Conservation (phyloP, 202 grass and related monocot genomes). For the Sporobolus alterniflorus region DNA sequence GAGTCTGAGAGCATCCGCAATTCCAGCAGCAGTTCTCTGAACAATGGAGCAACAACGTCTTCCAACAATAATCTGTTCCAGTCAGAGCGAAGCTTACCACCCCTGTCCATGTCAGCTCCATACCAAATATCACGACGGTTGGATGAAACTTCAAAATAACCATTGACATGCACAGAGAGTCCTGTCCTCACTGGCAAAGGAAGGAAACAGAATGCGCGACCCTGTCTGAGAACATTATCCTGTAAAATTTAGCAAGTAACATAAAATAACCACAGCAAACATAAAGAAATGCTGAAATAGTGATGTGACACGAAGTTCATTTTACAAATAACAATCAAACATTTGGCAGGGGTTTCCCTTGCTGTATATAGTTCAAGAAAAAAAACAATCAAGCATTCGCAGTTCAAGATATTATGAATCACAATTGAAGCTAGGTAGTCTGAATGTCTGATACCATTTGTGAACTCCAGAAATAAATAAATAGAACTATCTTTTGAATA, state of each 20-base stretch:
- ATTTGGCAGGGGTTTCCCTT: too few relatives aligned
- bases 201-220: constrained; percentile 96
- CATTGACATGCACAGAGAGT: constrained; percentile 94
- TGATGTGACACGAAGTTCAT: not conserved
- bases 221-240: constrained; percentile 76
- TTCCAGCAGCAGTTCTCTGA: constrained; percentile 77
- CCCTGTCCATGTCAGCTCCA: constrained; percentile 97
- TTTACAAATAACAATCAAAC: constrained; percentile 16
- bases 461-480: not conserved
- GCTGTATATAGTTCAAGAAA: too few relatives aligned
- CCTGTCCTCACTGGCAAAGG: constrained; percentile 94
- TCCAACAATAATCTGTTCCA: constrained; percentile 91
- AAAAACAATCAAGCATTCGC: not conserved
- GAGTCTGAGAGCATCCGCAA: constrained; percentile 53
- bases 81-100: constrained; percentile 96
- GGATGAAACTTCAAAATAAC: constrained; percentile 98
- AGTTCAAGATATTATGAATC: constrained; percentile 23
- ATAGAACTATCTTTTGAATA: not conserved
- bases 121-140: constrained; percentile 97
- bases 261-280: constrained; percentile 27
- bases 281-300: not conserved
- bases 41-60: constrained; percentile 81
- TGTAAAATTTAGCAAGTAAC: constrained; percentile 55
- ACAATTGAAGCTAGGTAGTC: not conserved
- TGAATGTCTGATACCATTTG: not conserved